Evolutionary conservation across 2,329 filamentous ascomycete genomes (phyloP), one percentile per base, ranked within the genome.

Genomic region (Fusarium devonianum): DNA sequence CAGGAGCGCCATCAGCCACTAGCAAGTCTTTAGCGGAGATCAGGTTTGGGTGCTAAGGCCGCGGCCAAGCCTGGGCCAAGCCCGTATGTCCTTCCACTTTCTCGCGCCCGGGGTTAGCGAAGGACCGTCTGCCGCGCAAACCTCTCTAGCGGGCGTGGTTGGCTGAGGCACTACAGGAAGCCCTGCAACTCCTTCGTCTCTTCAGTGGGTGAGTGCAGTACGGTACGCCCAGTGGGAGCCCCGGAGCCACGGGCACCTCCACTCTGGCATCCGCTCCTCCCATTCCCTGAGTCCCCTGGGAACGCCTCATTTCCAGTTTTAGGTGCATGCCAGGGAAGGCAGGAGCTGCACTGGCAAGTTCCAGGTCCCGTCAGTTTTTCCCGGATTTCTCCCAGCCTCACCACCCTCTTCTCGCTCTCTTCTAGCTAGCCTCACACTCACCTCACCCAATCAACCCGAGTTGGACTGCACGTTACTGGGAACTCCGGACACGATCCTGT

Each of bases 301-400:
- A 47, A 50, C 60, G 60, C 58, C 60, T 63, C 60, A 63, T 64
- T 63, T 63, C 58, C 60, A 60, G 57, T 63, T 62, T 63, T 63
- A 61, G 53, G 59, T 56, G 61, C 54, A 48, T 56, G 49, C 53
- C 46, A 49, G 47, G 37, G 34, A 47, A 42, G 49, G 41, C 56
- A 53, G 54, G 54, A 55, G 50, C 32, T 46, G 17, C 39, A 36
- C 33, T 19, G 40, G 34, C 29, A 47, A 26, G 33, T 48, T 57
- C 37, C 53, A 49, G 44, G 52, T 19, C 55, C 55, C 56, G 35
- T 62, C 60, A 48, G 28, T 56, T 64, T 59, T 58, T 50, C 50
- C 60, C 48, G 28, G 50, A 47, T 54, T 55, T 62, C 58, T 59
- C 53, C 61, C 61, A 63, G 61, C 56, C 60, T 63, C 60, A 63